Base-by-base conservation (phyloP, 306 rosid species). In the Parietaria judaica region DNA sequence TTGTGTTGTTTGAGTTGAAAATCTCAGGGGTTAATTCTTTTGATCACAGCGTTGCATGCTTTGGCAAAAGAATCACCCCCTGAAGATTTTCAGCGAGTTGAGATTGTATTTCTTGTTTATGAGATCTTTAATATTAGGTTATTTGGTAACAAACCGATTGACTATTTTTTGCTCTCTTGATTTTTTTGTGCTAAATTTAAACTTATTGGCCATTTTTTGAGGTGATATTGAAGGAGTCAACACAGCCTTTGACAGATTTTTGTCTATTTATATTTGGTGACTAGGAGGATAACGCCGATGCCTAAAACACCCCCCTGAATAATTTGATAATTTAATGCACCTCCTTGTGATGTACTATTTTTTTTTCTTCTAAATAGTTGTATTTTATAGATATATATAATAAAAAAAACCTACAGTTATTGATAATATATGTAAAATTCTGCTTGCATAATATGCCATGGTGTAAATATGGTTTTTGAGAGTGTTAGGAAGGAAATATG, bases 161-260 rank as follows among this genome's bases (percentile, higher is more conserved):
- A 11, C 68, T 58, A 59, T 68, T 38, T 54, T 58, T 59, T 36
- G 17, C 54, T 67, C 3, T 47, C 11, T 45, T 12, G 5, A 6
- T 55, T 10, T 35, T 31, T 14, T 38, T 13, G 15, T 9, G 11
- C 36, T 54, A 34, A 34, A 14, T 15, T 4, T 46, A 43, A 7
- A 49, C 15, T 11, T 11, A 56, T 39, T 34, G 66, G 72, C 73
- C 53, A 60, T 51, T 50, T 65, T 45, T 59, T 66, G 45, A 46
- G 58, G 67, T 31, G 13, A 48, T 23, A 23, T 72, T 60, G 72
- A 71, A 58, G 52, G n/a, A 51, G 62, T 61, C 63, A 4, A 17
- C 14, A 51, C 16, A 15, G 36, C 36, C 54, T 6, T 59, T 12
- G 54, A 54, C 39, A 62, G 51, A 51, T 37, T 11, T 58, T 13